Percentiles rank a stretch among this genome's conserved stretches.
Evolutionary conservation across 345 rosid genomes (phyloP).

Genomic region (Camelina sativa): DNA sequence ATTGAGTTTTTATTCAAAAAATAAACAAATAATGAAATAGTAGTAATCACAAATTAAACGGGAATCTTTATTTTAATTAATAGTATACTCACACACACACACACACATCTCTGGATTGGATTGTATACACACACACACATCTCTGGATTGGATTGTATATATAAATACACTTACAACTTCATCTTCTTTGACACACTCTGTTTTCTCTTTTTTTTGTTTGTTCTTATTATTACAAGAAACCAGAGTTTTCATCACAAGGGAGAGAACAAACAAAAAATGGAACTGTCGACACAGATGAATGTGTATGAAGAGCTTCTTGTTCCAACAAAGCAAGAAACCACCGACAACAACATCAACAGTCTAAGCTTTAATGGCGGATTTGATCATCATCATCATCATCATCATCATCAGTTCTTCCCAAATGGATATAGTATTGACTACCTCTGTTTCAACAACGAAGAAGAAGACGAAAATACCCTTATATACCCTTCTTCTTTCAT

Average conservation of each 20-base stretch:
- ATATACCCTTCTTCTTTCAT: conserved; percentile 35
- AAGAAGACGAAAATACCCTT: conserved; percentile 44
- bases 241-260: neutral
- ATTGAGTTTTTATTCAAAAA: no score
- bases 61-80: conserved; percentile 24
- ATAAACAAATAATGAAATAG: no score
- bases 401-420: conserved; percentile 44
- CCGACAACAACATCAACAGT: conserved; percentile 36
- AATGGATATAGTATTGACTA: conserved; percentile 61
- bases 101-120: conserved; percentile 21
- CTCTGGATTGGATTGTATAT: conserved; percentile 30
- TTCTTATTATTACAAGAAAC: neutral
- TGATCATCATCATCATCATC: conserved; percentile 40
- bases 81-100: neutral
- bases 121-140: conserved; percentile 18
- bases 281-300: conserved; percentile 63
- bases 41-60: conserved; percentile 16
- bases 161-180: conserved; percentile 38
- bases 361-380: conserved; percentile 36
- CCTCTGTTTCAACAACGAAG: conserved; percentile 47
- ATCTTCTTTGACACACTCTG: conserved; percentile 36
- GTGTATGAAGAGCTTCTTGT: conserved; percentile 73
- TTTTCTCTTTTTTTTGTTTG: conserved; percentile 3
- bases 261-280: conserved; percentile 49
- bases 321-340: conserved; percentile 58